Conservation (phyloP, 176 grass and related monocot species). For the Pontederia paniculata region DNA sequence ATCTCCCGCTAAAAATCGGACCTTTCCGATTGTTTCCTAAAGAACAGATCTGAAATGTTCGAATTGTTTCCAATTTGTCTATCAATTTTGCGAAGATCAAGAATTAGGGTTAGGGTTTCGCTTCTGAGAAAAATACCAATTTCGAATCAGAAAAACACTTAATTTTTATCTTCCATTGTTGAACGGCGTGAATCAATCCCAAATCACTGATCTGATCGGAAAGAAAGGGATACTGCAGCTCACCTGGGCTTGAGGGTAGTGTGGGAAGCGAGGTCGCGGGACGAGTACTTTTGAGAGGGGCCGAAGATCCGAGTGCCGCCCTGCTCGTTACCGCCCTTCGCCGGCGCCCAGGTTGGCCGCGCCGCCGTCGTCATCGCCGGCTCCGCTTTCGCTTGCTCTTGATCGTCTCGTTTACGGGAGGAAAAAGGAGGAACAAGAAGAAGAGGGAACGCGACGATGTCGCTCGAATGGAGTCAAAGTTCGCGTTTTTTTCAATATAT, state of each 20-base stretch:
- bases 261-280: conserved; percentile 83
- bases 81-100: neutral
- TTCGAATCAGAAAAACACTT: neutral
- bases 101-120: conserved; percentile 1
- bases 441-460: too few species aligned
- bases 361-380: conserved; percentile 76
- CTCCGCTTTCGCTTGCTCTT: neutral
- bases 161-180: neutral
- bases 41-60: neutral
- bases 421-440: too few species aligned
- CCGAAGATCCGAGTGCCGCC: conserved; percentile 89
- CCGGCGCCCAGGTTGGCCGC: conserved; percentile 93
- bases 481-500: too few species aligned
- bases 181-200: neutral
- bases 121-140: neutral
- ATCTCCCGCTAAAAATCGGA: neutral
- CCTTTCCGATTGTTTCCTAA: neutral
- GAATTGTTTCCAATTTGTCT: too few species aligned
- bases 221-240: neutral
- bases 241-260: conserved; percentile 94
- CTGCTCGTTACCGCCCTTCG: conserved; percentile 97
- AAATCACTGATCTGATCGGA: neutral
- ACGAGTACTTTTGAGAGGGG: conserved; percentile 76
- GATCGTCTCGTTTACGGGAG: neutral
- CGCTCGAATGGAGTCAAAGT: too few species aligned